Base-by-base conservation (phyloP, 2,329 filamentous ascomycete genomes). In the Tricladium varicosporioides region DNA sequence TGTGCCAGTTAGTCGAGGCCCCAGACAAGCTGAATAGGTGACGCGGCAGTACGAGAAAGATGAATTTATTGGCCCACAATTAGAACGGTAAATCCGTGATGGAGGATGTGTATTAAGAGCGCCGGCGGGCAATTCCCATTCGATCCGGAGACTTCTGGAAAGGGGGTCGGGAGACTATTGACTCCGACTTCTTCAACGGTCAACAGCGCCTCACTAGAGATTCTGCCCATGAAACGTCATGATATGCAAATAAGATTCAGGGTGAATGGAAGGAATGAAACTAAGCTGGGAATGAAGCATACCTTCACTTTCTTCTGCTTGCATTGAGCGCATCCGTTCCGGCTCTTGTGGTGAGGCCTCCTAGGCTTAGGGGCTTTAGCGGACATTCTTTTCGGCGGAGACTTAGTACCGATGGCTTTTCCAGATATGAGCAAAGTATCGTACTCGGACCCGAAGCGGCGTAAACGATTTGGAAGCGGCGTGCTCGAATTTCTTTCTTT, bases 231-330 rank as follows among this genome's bases (percentile, higher is more conserved):
- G 33, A 33, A 45, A 54, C 42, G 45, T 19, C 36, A n/a, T 49
- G 14, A 15, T 43, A 27, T 11, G 15, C 7, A 14, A 49, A 49
- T 8, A 15, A 32, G 5, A 16, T 31, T 32, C 14, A 48, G 16
- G 13, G 15, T 32, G 19, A 31, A n/a, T 5, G 19, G 32, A n/a
- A 46, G 36, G 27, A 48, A 9, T 7, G 22, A 7, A 4, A 27
- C 22, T n/a, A 27, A 27, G 22, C 22, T 27, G 11, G 51, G 33
- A 31, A 51, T 47, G 15, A 18, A 13, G 50, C 65, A 53, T 65
- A 71, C 70, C 69, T 72, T 72, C 55, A 73, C 65, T 55, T 71
- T 71, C 40, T 69, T 55, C 57, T 65, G 57, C 54, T 72, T 73
- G 56, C 70, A 73, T 56, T 71, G 68, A 9, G 63, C 33, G 53